Percentiles rank a stretch among this genome's conserved stretches.
These are phyloP conservation scores for Rhizophora mangle DNA, from an alignment of 345 rosid genomes.

Conservation along the genomic window DNA sequence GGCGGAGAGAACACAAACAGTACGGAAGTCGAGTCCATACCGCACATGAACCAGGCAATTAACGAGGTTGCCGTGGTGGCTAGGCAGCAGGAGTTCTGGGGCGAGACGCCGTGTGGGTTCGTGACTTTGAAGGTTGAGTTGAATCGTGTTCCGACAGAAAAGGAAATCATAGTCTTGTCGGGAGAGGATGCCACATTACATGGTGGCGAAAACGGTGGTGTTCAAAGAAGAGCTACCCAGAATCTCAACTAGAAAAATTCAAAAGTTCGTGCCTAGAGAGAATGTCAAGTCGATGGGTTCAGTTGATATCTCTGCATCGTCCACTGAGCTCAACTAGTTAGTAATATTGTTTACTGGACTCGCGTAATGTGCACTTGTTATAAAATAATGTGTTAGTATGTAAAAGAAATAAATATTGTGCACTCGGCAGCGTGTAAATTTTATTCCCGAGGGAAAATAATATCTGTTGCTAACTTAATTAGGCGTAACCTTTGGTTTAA, in stretches of 20 bases:
- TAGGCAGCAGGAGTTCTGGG: not conserved
- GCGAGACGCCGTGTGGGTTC: not conserved
- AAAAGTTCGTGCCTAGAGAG: not conserved
- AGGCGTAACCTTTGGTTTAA: too few species aligned
- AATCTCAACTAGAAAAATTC: not conserved
- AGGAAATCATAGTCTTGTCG: not conserved
- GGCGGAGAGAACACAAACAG: not conserved
- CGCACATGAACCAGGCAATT: not conserved
- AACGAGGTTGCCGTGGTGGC: slow-evolving; percentile 2
- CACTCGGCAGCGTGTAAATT: too few species aligned
- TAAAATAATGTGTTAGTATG: too few species aligned
- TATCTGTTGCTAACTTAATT: too few species aligned
- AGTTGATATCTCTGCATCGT: too few species aligned
- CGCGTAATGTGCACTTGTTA: too few species aligned
- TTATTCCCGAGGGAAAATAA: too few species aligned
- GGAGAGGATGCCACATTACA: not conserved
- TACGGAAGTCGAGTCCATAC: not conserved
- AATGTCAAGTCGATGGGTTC: not conserved
- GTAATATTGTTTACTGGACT: too few species aligned
- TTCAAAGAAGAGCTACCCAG: not conserved
- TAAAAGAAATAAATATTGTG: too few species aligned
- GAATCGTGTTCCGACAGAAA: not conserved
- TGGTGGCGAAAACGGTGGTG: not conserved
- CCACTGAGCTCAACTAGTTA: too few species aligned
- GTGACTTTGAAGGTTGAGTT: not conserved